Conservation (phyloP, 768 basidiomycete genomes). For the Gyrodon lividus region DNA sequence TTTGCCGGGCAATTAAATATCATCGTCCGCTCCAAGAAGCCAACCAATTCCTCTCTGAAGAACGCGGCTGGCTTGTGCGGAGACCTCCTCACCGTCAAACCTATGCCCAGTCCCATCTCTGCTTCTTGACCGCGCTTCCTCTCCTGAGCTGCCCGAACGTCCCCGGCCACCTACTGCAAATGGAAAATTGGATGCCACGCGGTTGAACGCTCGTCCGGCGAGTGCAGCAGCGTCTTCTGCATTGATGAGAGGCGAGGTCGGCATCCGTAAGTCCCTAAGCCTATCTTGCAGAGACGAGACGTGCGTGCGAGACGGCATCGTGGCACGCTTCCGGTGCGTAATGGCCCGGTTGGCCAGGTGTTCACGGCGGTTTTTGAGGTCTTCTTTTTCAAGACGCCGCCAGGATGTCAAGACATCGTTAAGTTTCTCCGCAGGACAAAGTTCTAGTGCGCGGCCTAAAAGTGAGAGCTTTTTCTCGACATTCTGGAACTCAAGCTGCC, state of each 20-base stretch:
- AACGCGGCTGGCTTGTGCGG: slow-evolving; percentile 72
- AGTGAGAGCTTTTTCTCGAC: slow-evolving; percentile 63
- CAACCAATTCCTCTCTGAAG: slow-evolving; percentile 93
- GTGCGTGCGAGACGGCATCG: slow-evolving; percentile 31
- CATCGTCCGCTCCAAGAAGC: slow-evolving; percentile 86
- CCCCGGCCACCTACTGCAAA: slow-evolving; percentile 53
- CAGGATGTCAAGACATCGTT: slow-evolving; percentile 76
- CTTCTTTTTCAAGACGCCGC: slow-evolving; percentile 71
- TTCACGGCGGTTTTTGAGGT: slow-evolving; percentile 50
- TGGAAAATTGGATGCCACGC: slow-evolving; percentile 73
- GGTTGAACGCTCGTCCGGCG: slow-evolving; percentile 75
- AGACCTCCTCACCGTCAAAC: slow-evolving; percentile 59
- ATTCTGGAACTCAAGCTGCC: slow-evolving; percentile 75
- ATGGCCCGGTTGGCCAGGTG: slow-evolving; percentile 31
- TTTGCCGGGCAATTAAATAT: slow-evolving; percentile 1
- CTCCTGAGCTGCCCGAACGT: slow-evolving; percentile 20
- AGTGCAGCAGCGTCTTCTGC: slow-evolving; percentile 80
- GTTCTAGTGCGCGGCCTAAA: slow-evolving; percentile 77
- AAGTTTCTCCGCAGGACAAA: slow-evolving; percentile 82
- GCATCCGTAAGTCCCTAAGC: slow-evolving; percentile 67
- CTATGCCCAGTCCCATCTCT: slow-evolving; percentile 41
- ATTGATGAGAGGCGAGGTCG: slow-evolving; percentile 63
- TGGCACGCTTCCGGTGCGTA: slow-evolving; percentile 14
- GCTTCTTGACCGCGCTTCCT: slow-evolving; percentile 32
- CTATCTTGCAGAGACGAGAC: slow-evolving; percentile 57